Base-by-base conservation (phyloP, 371 early-diverging fungal species). In the Scutellospora calospora region DNA sequence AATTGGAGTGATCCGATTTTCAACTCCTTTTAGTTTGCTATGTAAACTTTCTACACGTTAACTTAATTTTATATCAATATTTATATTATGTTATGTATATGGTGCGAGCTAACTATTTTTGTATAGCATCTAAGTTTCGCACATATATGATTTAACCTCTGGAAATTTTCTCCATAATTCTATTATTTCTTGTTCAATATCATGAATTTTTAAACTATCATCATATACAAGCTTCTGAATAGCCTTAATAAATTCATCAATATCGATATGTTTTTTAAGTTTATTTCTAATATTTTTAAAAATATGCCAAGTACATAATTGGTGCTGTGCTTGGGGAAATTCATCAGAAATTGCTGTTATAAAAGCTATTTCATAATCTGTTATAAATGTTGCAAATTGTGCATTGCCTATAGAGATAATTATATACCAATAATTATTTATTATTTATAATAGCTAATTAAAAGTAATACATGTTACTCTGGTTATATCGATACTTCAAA, bases 271-370 rank as follows among this genome's bases (percentile, higher is more conserved):
- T 14, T 59, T 59, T 59, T 27, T 59, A 29, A 59, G 60, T 12
- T 59, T 59, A 29, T 59, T 59, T 29, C 12, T n/a, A 59, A 59
- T 59, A 20, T 59, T 59, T 16, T 59, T 59, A n/a, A 59, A 59
- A 1, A 59, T 59, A 16, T 59, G 60, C 8, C 60, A 59, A 29
- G 29, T 29, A 29, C 1, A 59, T 29, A 59, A 59, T 20, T 59
- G 22, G 20, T 59, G 22, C 12, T 9, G 1, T 59, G 22, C 22
- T 5, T 59, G 57, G 12, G 22, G 22, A 9, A 59, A 59, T 59
- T 25, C 1, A 18, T n/a, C 5, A 59, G 60, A 59, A 59, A 59
- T 59, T 59, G 60, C 22, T 1, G 1, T 0, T 8, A 59, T 59
- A 0, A 59, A 1, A 59, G 22, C 45, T 45, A 45, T 9, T 12